Base-by-base conservation (phyloP, 257 asterid species). In the Petrea volubilis region DNA sequence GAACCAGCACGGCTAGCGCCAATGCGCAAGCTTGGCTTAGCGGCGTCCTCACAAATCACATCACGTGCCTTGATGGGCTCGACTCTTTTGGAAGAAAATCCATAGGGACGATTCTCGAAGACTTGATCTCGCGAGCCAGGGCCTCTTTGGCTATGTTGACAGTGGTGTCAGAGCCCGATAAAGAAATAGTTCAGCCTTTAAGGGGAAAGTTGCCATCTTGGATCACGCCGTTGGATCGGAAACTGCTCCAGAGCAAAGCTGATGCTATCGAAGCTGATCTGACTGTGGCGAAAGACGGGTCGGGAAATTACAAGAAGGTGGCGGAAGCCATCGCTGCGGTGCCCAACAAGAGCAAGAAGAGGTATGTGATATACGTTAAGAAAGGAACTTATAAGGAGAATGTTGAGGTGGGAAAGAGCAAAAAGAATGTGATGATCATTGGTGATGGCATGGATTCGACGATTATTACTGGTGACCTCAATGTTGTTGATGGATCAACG, bases 401-500 rank as follows among this genome's bases (percentile, higher is more conserved):
- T 29, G 84, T 87, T 6, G 66, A 75, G 29, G 83, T 87, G 67
- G 73, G 66, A 1, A 80, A 67, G 73, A 74, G 14, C 17, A 83
- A 81, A 38, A 67, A 17, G 78, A 83, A 79, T 68, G 7, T 87
- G 74, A 87, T 87, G 94, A 81, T 87, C 46, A 34, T 81, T 49
- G 91, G 94, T 18, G 94, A 85, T 28, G 94, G 94, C 0, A 77
- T 71, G 87, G 43, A 79, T 49, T 68, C 69, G 0, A 87, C 89
- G 1, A 52, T 79, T 13, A 73, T 87, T 1, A 77, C 89, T 11
- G 91, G 86, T 9, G 55, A 67, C 62, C 87, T 83, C 31, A 87
- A 83, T 43, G 74, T 55, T 57, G 85, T 28, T 1, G 89, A 85
- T 55, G 90, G 90, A 3, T 44, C 86, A n/a, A 70, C 91, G 1